phyloP scores from a whole-genome alignment of 2,329 filamentous ascomycete species.

The Trichoderma breve region DNA sequence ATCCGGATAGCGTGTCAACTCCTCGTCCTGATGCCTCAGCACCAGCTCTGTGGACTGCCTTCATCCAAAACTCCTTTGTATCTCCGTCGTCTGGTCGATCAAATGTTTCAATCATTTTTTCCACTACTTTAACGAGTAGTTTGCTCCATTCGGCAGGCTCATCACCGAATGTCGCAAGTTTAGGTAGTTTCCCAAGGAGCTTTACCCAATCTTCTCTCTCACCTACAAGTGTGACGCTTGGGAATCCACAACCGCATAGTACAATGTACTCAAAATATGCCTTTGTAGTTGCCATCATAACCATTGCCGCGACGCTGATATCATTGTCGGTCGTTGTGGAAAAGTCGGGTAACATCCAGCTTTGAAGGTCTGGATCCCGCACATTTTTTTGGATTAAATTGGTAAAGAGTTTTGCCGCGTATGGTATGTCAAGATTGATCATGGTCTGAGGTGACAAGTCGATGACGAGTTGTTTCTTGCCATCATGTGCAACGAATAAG shows the following conservation, averaged over 20 bases:
- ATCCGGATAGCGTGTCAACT: conserved; percentile 17
- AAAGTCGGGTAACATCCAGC: conserved; percentile 19
- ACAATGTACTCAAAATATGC: conserved; percentile 20
- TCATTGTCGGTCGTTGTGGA: conserved; percentile 16
- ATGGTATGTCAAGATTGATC: not conserved
- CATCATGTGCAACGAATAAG: conserved; percentile 21
- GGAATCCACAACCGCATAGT: conserved; percentile 19
- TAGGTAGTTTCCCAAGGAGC: not conserved
- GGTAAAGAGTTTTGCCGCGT: not conserved
- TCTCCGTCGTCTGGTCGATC: conserved; percentile 17
- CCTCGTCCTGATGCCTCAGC: conserved; percentile 6
- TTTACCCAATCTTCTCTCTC: conserved; percentile 20
- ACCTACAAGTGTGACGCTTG: conserved; percentile 10
- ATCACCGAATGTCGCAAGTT: not conserved
- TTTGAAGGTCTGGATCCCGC: not conserved
- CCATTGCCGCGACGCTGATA: conserved; percentile 14
- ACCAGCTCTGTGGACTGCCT: conserved; percentile 21
- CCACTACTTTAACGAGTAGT: conserved; percentile 1
- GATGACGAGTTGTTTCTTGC: not conserved
- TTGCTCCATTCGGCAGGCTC: conserved; percentile 5
- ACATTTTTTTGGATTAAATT: not conserved
- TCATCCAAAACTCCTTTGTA: conserved; percentile 25
- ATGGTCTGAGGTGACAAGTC: not conserved
- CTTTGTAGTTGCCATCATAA: conserved; percentile 23
- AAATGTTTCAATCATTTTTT: conserved; percentile 22